phyloP scores from a whole-genome alignment of 2,329 filamentous ascomycete genomes.

The Trichoderma hamatum region DNA sequence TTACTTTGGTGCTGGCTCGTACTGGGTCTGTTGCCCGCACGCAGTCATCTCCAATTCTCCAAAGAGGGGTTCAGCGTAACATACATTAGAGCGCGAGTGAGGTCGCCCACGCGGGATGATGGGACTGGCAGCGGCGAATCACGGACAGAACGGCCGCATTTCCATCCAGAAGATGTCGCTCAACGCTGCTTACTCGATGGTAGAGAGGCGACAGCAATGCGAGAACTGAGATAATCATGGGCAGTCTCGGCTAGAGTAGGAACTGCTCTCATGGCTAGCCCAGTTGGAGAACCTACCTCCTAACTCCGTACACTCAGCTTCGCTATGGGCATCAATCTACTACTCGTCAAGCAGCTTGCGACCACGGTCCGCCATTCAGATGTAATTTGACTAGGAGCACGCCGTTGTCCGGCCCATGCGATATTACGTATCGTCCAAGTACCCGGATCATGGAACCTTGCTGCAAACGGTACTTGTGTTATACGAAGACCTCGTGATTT shows the following conservation, averaged over 20 bases:
- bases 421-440: not conserved
- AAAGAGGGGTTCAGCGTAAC: not conserved
- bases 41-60: not conserved
- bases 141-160: not conserved
- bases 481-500: not conserved
- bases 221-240: not conserved
- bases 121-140: not conserved
- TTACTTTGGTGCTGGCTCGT: not conserved
- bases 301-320: not conserved
- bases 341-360: not conserved
- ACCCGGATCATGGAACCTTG: not conserved
- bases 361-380: not conserved
- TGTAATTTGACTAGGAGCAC: not conserved
- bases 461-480: not conserved
- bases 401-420: not conserved
- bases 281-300: not conserved
- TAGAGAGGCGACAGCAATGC: not conserved
- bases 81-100: not conserved
- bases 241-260: not conserved
- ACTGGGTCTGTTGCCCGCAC: not conserved
- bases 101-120: not conserved
- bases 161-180: not conserved
- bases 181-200: not conserved
- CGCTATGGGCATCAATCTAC: not conserved
- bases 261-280: not conserved